Percentiles rank a stretch among this genome's conserved stretches.
phyloP scores from a whole-genome alignment of 2,329 filamentous ascomycete genomes.

The Epichloe bromicola region DNA sequence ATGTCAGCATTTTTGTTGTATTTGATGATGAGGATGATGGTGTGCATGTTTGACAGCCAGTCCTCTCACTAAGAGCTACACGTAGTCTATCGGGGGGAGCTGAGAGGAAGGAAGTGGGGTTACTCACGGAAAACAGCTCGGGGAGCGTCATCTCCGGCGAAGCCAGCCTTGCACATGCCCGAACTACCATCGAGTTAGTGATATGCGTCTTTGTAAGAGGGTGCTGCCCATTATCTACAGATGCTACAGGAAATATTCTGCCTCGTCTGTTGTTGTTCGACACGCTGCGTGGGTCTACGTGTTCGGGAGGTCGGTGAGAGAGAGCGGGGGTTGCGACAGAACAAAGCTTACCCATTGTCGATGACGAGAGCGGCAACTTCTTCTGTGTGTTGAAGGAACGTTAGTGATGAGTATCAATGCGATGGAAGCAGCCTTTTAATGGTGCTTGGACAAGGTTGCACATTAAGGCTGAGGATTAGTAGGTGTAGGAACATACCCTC shows the following conservation, averaged over 20 bases:
- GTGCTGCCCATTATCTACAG: background rate
- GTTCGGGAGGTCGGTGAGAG: conserved; percentile 23
- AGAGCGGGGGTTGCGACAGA: conserved; percentile 13
- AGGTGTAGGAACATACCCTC: conserved; percentile 31
- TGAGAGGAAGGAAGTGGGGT: conserved; percentile 20
- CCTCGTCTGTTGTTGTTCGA: background rate
- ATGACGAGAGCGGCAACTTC: conserved; percentile 99
- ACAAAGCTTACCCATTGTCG: conserved; percentile 96
- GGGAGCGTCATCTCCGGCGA: conserved; percentile 99
- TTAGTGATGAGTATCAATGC: conserved; percentile 25
- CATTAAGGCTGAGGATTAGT: background rate
- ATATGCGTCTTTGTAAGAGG: conserved; percentile 1
- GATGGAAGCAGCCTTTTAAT: background rate
- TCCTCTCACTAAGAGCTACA: conserved; percentile 5
- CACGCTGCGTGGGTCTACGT: conserved; percentile 5
- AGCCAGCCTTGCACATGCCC: conserved; percentile 99
- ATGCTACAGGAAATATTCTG: background rate
- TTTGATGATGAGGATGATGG: background rate
- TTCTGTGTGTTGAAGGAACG: conserved; percentile 49
- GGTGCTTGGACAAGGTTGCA: conserved; percentile 1
- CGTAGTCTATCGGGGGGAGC: conserved; percentile 3
- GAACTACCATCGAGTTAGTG: conserved; percentile 55
- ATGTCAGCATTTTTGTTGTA: conserved; percentile 21
- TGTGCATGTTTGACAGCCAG: conserved; percentile 1
- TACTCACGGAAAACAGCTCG: conserved; percentile 99